Conservation (phyloP, 78 protist genomes). For the Emiliania huxleyi region DNA sequence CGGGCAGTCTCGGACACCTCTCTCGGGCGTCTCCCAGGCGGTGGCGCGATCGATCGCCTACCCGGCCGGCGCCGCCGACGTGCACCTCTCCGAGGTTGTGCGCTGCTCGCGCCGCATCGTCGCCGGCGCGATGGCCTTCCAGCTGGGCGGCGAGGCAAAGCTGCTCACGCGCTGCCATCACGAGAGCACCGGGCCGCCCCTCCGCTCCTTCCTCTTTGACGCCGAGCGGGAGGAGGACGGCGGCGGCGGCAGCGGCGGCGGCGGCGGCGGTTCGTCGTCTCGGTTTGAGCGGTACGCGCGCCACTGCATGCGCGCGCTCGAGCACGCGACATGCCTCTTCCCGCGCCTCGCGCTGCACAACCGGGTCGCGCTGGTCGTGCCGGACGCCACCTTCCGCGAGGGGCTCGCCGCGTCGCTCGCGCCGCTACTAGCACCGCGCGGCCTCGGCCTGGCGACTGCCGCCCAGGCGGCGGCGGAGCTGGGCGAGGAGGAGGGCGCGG, state of each 20-base stretch:
- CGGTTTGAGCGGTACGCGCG: background rate
- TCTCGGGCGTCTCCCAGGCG: background rate
- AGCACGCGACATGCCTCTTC: background rate
- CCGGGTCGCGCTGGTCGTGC: background rate
- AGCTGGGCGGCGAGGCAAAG: conserved; percentile 5
- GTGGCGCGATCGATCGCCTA: background rate
- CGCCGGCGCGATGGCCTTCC: conserved; percentile 18
- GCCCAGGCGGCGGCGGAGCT: background rate
- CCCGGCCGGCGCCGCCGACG: background rate
- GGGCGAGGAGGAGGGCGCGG: background rate
- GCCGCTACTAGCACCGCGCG: background rate
- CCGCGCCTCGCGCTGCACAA: background rate
- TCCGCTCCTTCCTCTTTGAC: background rate
- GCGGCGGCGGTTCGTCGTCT: no score
- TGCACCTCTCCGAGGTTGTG: background rate
- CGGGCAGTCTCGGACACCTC: no score
- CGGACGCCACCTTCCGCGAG: background rate
- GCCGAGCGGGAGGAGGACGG: background rate
- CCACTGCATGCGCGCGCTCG: background rate
- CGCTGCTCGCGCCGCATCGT: conserved; percentile 16
- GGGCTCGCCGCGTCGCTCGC: background rate
- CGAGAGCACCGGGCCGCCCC: background rate
- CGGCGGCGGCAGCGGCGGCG: background rate
- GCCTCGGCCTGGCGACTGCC: background rate
- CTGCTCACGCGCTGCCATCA: background rate